A percentile compares a stretch with the other conserved stretches of the same genome.
Conservation (phyloP, 176 grass and related monocot species). For the Olyra latifolia region DNA sequence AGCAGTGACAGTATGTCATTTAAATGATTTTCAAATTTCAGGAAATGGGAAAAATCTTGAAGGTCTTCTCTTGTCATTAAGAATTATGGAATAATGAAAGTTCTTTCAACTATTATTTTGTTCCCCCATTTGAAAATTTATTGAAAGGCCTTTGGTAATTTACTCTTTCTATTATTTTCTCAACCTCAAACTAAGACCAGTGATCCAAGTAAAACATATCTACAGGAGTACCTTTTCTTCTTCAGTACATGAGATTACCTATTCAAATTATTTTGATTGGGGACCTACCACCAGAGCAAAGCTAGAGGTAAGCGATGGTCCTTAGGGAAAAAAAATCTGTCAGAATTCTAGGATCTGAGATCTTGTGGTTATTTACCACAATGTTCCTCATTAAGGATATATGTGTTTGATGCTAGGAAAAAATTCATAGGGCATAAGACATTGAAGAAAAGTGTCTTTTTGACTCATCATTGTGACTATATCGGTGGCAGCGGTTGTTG, state of each 20-base stretch:
- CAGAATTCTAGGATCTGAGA: background rate
- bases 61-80: background rate
- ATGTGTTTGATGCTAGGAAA: background rate
- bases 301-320: background rate
- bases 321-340: background rate
- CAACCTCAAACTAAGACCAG: too few relatives aligned
- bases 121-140: background rate
- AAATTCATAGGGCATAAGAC: background rate
- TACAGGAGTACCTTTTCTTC: too few relatives aligned
- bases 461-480: background rate
- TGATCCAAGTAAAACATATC: too few relatives aligned
- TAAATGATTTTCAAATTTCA: slow-evolving; percentile 12
- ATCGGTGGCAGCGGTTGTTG: background rate
- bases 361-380: background rate
- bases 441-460: too few relatives aligned
- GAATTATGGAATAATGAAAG: background rate
- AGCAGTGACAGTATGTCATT: too few relatives aligned
- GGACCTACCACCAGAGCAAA: background rate
- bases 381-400: background rate
- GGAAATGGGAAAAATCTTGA: slow-evolving; percentile 18
- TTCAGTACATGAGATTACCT: too few relatives aligned
- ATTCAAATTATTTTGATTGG: too few relatives aligned
- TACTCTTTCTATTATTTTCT: background rate
- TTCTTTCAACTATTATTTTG: background rate
- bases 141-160: background rate